A percentile compares a stretch with the other conserved stretches of the same genome.
These are phyloP conservation scores for Leishmania lainsoni DNA, from an alignment of 208 protist genomes.

Conservation along the genomic window DNA sequence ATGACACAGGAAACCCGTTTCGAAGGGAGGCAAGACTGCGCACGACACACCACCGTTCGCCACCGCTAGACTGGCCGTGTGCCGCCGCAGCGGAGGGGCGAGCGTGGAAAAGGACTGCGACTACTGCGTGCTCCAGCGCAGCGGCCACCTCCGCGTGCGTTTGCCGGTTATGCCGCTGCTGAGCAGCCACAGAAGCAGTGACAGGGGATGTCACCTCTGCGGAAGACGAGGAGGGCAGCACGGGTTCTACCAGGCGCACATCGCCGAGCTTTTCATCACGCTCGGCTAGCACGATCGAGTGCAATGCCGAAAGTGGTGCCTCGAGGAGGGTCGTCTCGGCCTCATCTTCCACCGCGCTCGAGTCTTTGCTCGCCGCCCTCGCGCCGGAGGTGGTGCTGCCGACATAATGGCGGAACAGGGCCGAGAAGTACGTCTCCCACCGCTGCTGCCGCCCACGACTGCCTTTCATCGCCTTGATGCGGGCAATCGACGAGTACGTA, in stretches of 20 bases:
- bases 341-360: not conserved
- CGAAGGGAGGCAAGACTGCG: slow-evolving; percentile 41
- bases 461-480: slow-evolving; percentile 45
- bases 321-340: slow-evolving; percentile 32
- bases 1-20: slow-evolving; percentile 69
- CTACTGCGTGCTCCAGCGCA: slow-evolving; percentile 68
- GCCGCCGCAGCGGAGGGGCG: not conserved
- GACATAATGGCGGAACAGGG: slow-evolving; percentile 59
- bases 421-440: slow-evolving; percentile 66
- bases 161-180: slow-evolving; percentile 7
- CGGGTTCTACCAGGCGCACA: not conserved
- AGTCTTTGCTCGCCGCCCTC: not conserved
- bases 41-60: slow-evolving; percentile 17
- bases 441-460: slow-evolving; percentile 45
- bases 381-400: slow-evolving; percentile 1
- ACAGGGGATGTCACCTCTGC: not conserved
- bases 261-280: slow-evolving; percentile 37
- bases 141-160: slow-evolving; percentile 51
- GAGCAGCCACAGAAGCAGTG: not conserved
- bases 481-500: slow-evolving; percentile 20
- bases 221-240: not conserved
- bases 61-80: not conserved
- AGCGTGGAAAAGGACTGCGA: slow-evolving; percentile 63
- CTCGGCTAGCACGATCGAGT: slow-evolving; percentile 37
- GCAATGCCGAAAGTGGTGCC: slow-evolving; percentile 23